Base-by-base conservation (phyloP, 2,329 filamentous ascomycete species). In the Ophiocordyceps sinensis region DNA sequence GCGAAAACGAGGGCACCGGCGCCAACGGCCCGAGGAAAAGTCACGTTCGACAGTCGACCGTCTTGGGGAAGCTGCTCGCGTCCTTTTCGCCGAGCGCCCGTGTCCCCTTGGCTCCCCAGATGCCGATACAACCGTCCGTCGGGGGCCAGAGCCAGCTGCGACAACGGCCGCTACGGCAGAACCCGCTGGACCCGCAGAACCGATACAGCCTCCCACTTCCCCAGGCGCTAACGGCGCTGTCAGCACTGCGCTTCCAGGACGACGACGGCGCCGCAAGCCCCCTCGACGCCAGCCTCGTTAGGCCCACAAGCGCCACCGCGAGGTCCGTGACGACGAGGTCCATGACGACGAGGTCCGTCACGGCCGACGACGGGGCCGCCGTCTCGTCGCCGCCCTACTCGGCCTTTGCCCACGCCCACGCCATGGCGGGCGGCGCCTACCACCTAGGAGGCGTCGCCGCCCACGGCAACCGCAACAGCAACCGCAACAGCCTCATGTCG, bases 401-500 rank as follows among this genome's bases (percentile, higher is more conserved):
- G 19, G 36, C 36, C 38, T 15, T n/a, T 37, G 40, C 30, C 36
- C 32, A 38, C 35, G 17, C 37, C 42, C 30, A 38, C 31, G 44
- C 49, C 40, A 53, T 55, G 49, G 48, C 49, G n/a, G n/a, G n/a
- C 36, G 49, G 45, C 45, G 41, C 47, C 36, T 51, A 56, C 45
- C 53, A 54, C 40, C 37, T 55, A 30, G 44, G 39, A 6, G 34
- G 23, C n/a, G 15, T 11, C 26, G 34, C 13, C n/a, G n/a, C n/a
- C n/a, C n/a, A n/a, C n/a, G n/a, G n/a, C n/a, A n/a, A n/a, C 32
- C 17, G 23, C 26, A 17, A 49, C 32, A 44, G 57, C 30, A 63
- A 65, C 44, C 62, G 71, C 43, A 69, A 65, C 53, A 72, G 68
- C 50, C 53, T 74, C 43, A 65, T 72, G 49, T 70, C 70, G 14